phyloP scores from a whole-genome alignment of 148 eudicot species.

The Hydrangea macrophylla region DNA sequence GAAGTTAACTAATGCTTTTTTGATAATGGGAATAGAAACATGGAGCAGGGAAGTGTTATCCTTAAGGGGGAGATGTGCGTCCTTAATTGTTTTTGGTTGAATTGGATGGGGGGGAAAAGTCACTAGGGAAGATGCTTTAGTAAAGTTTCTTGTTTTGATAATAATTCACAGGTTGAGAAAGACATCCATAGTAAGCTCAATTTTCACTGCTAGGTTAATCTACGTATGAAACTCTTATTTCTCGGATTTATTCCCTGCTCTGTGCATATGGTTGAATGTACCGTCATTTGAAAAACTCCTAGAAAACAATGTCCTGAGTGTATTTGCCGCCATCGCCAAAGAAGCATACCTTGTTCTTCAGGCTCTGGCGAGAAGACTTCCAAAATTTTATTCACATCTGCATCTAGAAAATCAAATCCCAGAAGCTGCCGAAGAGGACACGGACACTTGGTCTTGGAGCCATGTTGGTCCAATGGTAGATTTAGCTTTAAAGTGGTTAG shows the following conservation, averaged over 20 bases:
- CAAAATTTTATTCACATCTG: conserved; percentile 41
- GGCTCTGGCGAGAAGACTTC: conserved; percentile 60
- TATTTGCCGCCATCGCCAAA: conserved; percentile 54
- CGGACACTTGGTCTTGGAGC: conserved; percentile 67
- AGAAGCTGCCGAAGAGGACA: conserved; percentile 30
- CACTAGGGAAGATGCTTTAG: too few species aligned
- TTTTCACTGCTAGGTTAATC: too few species aligned
- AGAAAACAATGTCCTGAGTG: conserved; percentile 45
- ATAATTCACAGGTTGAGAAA: too few species aligned
- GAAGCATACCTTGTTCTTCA: conserved; percentile 73
- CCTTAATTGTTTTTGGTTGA: too few species aligned
- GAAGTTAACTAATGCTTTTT: too few species aligned
- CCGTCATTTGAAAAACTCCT: conserved; percentile 59
- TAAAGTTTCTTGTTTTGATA: too few species aligned
- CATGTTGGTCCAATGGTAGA: conserved; percentile 75
- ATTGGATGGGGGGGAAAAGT: too few species aligned
- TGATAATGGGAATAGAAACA: too few species aligned
- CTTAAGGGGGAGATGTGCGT: too few species aligned
- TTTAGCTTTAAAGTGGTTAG: conserved; percentile 65
- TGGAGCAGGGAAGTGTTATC: too few species aligned
- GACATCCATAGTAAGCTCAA: too few species aligned
- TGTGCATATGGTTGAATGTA: conserved; percentile 73
- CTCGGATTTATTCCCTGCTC: conserved; percentile 61
- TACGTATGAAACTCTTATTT: too few species aligned
- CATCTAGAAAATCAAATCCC: conserved; percentile 20